phyloP scores from a whole-genome alignment of 2,329 filamentous ascomycete genomes.

The Trichoderma koningiopsis region DNA sequence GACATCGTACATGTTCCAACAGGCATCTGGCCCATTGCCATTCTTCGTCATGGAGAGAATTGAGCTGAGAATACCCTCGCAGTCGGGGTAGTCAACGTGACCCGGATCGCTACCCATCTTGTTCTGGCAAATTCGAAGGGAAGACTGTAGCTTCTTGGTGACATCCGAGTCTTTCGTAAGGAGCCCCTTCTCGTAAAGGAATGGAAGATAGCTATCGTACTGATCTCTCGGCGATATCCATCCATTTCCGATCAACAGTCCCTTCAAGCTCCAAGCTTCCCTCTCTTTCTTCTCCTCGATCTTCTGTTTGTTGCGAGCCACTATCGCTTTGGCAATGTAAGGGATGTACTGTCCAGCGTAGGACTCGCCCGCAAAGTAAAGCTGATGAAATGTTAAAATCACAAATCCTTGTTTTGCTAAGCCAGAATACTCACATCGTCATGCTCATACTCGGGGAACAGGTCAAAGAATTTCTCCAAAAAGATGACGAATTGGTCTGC shows the following conservation, averaged over 20 bases:
- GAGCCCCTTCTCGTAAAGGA: slow-evolving; percentile 74
- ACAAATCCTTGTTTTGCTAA: not conserved
- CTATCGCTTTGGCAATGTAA: slow-evolving; percentile 89
- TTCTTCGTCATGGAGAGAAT: slow-evolving; percentile 68
- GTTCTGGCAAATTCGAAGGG: slow-evolving; percentile 70
- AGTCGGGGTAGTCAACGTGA: slow-evolving; percentile 67
- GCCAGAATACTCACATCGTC: slow-evolving; percentile 73
- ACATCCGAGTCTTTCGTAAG: slow-evolving; percentile 66
- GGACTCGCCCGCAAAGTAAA: slow-evolving; percentile 94
- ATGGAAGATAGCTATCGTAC: slow-evolving; percentile 84
- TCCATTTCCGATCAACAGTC: slow-evolving; percentile 92
- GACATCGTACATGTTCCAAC: slow-evolving; percentile 97
- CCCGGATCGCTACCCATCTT: slow-evolving; percentile 51
- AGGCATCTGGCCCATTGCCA: slow-evolving; percentile 58
- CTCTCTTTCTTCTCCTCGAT: slow-evolving; percentile 32
- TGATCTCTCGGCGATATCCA: slow-evolving; percentile 94
- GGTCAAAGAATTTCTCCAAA: slow-evolving; percentile 83
- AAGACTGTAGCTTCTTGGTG: slow-evolving; percentile 66
- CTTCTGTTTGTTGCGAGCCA: slow-evolving; percentile 77
- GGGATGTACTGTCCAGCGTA: slow-evolving; percentile 97
- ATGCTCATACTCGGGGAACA: slow-evolving; percentile 89
- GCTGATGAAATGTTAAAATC: slow-evolving; percentile 49
- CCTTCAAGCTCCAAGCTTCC: slow-evolving; percentile 72
- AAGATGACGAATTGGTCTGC: slow-evolving; percentile 84
- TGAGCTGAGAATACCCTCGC: slow-evolving; percentile 75